These are phyloP conservation scores for Rhynchospora tenuis DNA, from an alignment of 176 grass and related monocot species.

Conservation along the genomic window DNA sequence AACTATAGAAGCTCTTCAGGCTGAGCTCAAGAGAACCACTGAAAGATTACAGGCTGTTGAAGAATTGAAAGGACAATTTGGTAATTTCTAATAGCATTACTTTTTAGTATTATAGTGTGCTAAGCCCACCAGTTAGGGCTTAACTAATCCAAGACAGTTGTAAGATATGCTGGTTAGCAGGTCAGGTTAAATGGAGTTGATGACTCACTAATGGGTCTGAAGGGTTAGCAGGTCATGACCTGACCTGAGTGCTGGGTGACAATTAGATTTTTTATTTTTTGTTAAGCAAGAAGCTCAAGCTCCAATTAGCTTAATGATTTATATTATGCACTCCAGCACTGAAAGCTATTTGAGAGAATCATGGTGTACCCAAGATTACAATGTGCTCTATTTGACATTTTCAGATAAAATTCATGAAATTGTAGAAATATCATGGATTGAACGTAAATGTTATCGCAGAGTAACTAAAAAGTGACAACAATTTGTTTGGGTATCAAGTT, in stretches of 20 bases:
- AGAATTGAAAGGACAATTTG: slow-evolving; percentile 91
- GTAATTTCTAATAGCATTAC: slow-evolving; percentile 32
- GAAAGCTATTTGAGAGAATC: neutral
- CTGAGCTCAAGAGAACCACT: slow-evolving; percentile 88
- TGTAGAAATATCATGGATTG: neutral
- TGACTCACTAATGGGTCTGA: neutral
- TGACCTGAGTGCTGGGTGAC: neutral
- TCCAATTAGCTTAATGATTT: neutral
- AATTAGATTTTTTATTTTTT: neutral
- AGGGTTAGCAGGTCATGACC: slow-evolving; percentile 1
- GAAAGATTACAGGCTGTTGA: slow-evolving; percentile 81
- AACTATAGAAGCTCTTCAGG: slow-evolving; percentile 89
- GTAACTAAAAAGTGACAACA: neutral
- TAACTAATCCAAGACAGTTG: neutral
- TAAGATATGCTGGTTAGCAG: neutral
- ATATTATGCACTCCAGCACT: neutral
- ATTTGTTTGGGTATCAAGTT: neutral
- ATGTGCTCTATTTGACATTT: neutral
- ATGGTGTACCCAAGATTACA: neutral
- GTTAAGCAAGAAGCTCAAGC: neutral
- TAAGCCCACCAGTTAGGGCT: neutral
- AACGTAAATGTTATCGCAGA: neutral
- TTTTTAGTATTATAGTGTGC: neutral
- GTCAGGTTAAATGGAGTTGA: neutral
- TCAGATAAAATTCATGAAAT: neutral